These are phyloP conservation scores for Letharia lupina DNA, from an alignment of 495 filamentous ascomycete genomes.

Conservation along the genomic window DNA sequence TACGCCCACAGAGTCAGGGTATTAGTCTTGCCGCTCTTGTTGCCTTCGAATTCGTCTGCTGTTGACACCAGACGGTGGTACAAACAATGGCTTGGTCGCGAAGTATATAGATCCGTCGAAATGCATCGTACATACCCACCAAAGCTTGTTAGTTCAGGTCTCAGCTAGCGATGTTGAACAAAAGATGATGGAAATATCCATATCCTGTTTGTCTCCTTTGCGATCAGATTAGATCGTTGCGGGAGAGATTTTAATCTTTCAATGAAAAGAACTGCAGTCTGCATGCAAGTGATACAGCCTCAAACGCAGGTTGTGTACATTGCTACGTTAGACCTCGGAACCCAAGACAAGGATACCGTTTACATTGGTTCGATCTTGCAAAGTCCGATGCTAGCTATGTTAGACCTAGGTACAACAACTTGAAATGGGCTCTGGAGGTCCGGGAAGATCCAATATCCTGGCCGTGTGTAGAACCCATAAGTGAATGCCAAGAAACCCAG, in stretches of 20 bases:
- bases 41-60: neutral
- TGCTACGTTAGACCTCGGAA: neutral
- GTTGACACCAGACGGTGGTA: neutral
- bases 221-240: neutral
- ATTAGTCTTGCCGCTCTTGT: conserved; percentile 2
- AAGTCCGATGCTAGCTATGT: neutral
- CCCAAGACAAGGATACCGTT: neutral
- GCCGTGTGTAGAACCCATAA: neutral
- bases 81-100: neutral
- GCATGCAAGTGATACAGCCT: neutral
- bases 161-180: neutral
- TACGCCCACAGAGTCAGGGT: conserved; percentile 43
- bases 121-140: neutral
- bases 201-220: neutral
- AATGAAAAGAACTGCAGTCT: neutral
- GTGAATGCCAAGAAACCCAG: neutral
- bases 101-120: neutral
- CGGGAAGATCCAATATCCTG: neutral
- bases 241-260: neutral
- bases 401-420: neutral
- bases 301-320: neutral
- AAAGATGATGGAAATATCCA: neutral
- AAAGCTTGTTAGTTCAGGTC: neutral
- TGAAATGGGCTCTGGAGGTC: neutral
- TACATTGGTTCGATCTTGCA: neutral